A percentile compares a stretch with the other conserved stretches of the same genome.
These are phyloP conservation scores for Ziziphus jujuba DNA, from an alignment of 306 rosid species.

Conservation along the genomic window DNA sequence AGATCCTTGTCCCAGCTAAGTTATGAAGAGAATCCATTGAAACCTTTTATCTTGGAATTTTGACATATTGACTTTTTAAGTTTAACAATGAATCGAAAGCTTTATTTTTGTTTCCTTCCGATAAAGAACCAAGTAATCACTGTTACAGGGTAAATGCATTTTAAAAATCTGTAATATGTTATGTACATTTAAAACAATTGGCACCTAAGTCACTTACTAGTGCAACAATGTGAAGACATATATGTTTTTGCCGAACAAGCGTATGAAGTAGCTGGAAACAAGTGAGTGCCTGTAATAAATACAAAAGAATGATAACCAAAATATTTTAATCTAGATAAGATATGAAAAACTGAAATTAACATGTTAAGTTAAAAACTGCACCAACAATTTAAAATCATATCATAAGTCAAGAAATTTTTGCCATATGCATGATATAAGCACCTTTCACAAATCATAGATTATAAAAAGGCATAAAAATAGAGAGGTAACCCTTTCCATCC, in stretches of 20 bases:
- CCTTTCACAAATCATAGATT: too few relatives aligned
- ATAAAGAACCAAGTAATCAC: background rate
- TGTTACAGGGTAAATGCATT: background rate
- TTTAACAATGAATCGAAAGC: background rate
- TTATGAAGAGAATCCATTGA: background rate
- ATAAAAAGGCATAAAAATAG: too few relatives aligned
- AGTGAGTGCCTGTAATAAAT: constrained; percentile 61
- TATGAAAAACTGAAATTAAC: background rate
- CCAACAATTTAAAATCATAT: too few relatives aligned
- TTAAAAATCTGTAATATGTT: constrained; percentile 16
- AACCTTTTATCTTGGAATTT: background rate
- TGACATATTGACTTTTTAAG: background rate
- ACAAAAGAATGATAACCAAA: constrained; percentile 16
- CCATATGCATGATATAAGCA: too few relatives aligned
- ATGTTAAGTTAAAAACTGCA: too few relatives aligned
- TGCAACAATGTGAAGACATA: constrained; percentile 75
- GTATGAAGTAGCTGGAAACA: constrained; percentile 82
- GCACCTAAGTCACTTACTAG: constrained; percentile 59
- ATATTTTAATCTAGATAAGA: constrained; percentile 10
- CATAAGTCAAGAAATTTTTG: too few relatives aligned
- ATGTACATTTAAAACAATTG: constrained; percentile 12
- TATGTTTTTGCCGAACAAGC: constrained; percentile 80
- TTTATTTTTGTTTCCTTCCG: background rate
- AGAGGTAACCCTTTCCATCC: too few relatives aligned
- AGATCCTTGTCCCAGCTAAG: background rate